Percentiles rank a stretch among this genome's conserved stretches.
These are phyloP conservation scores for Alternaria sp. DNA, from an alignment of 2,329 filamentous ascomycete genomes.

Conservation along the genomic window DNA sequence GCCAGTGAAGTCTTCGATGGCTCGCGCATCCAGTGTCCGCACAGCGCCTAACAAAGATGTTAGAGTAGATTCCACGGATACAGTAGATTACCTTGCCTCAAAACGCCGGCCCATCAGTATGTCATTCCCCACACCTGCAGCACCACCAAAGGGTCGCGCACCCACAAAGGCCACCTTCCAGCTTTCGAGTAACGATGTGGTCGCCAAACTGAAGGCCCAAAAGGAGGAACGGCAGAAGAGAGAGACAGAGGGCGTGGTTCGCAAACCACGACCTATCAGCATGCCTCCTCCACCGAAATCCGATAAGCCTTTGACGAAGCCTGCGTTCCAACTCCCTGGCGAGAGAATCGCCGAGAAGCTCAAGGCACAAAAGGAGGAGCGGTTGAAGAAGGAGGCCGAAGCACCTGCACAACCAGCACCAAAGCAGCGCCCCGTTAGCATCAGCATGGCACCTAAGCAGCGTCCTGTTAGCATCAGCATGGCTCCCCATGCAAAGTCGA, in stretches of 20 bases:
- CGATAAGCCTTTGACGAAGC: conserved; percentile 56
- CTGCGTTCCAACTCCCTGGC: conserved; percentile 60
- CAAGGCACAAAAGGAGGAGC: conserved; percentile 42
- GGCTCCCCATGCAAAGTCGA: conserved; percentile 52
- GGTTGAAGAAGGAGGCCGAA: conserved; percentile 37
- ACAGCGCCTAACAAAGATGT: conserved; percentile 27
- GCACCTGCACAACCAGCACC: conserved; percentile 10
- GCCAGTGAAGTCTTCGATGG: conserved; percentile 28
- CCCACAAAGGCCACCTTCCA: conserved; percentile 59
- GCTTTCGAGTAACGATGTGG: conserved; percentile 60
- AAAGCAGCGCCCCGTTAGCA: conserved; percentile 12
- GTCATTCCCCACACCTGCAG: conserved; percentile 55
- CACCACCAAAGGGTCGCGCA: conserved; percentile 56
- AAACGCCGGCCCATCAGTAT: conserved; percentile 56
- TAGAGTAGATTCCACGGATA: conserved; percentile 31
- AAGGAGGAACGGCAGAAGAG: conserved; percentile 56
- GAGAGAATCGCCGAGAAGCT: conserved; percentile 55
- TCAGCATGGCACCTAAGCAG: conserved; percentile 34
- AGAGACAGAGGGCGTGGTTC: conserved; percentile 47
- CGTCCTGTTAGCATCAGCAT: conserved; percentile 30
- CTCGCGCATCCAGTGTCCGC: conserved; percentile 38
- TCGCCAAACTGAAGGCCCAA: conserved; percentile 60
- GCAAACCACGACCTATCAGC: conserved; percentile 51
- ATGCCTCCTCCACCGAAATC: conserved; percentile 58
- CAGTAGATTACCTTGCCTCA: conserved; percentile 48